Base-by-base conservation (phyloP, 2,329 filamentous ascomycete genomes). In the Clarireedia monteithiana region DNA sequence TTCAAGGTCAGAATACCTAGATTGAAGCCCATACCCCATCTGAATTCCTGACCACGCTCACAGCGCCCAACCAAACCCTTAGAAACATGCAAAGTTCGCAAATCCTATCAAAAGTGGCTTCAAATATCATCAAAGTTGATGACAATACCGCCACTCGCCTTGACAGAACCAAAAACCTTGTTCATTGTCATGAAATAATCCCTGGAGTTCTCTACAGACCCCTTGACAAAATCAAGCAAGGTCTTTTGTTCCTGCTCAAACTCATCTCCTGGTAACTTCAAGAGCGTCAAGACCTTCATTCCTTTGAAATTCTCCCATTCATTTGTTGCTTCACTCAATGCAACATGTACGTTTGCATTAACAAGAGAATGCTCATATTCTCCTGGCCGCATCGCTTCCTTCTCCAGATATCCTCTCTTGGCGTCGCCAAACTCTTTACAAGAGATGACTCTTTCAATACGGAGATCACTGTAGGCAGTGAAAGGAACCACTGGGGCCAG, bases 401-500 rank as follows among this genome's bases (percentile, higher is more conserved):
- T 20, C 17, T 20, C 17, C 17, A 27, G 26, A 27, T 27, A 27
- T 27, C 1, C 5, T 17, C 12, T 5, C 12, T 40, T 40, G 38
- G 3, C 1, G 38, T 6, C 5, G 1, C 45, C 45, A n/a, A 47
- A 47, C 5, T 15, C 9, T 4, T 30, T 5, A 17, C 5, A 12
- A 23, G 12, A 6, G 3, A 3, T 14, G 2, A 34, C 14, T 17
- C 15, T n/a, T 26, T 26, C 5, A 7, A 48, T 24, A 2, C 45
- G 45, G 4, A n/a, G 15, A 1, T 2, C 7, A 1, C 24, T 1
- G 14, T 56, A 60, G 6, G 49, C 17, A 1, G 10, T 23, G 44
- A 27, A 59, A 15, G 50, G 53, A 2, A 38, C 50, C 1, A 61
- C 51, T 0, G 59, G 50, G 3, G 56, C 27, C 14, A 53, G 54